These are phyloP conservation scores for Fraxinus ornus DNA, from an alignment of 305 asterid species.

Conservation along the genomic window DNA sequence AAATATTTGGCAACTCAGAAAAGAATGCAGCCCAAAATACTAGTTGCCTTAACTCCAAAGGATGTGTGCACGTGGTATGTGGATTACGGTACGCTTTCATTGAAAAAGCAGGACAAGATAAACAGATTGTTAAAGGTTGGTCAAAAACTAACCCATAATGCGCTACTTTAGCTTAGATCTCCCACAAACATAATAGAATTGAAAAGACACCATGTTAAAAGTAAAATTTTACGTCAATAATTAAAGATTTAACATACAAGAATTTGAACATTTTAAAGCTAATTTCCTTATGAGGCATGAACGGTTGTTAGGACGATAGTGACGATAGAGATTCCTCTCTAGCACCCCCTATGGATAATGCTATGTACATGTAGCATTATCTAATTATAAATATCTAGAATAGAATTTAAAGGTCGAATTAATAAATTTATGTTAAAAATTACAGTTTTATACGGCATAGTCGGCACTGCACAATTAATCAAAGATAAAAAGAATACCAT, in stretches of 20 bases:
- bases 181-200: neutral
- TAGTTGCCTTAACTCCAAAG: neutral
- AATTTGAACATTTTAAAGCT: too few relatives aligned
- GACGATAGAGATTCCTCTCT: too few relatives aligned
- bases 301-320: too few relatives aligned
- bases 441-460: neutral
- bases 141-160: neutral
- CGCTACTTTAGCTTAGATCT: neutral
- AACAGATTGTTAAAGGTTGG: neutral
- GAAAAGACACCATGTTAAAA: neutral
- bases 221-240: too few relatives aligned
- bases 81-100: neutral
- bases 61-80: neutral
- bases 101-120: neutral
- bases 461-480: neutral
- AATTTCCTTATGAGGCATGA: too few relatives aligned
- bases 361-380: too few relatives aligned
- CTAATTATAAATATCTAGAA: neutral
- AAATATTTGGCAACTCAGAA: neutral
- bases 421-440: too few relatives aligned
- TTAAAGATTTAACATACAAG: neutral
- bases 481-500: neutral
- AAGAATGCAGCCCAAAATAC: neutral
- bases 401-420: neutral
- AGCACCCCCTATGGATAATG: too few relatives aligned